Evolutionary conservation across 1,284 basidiomycete genomes (phyloP).

Genomic region (Tremellales sp.): DNA sequence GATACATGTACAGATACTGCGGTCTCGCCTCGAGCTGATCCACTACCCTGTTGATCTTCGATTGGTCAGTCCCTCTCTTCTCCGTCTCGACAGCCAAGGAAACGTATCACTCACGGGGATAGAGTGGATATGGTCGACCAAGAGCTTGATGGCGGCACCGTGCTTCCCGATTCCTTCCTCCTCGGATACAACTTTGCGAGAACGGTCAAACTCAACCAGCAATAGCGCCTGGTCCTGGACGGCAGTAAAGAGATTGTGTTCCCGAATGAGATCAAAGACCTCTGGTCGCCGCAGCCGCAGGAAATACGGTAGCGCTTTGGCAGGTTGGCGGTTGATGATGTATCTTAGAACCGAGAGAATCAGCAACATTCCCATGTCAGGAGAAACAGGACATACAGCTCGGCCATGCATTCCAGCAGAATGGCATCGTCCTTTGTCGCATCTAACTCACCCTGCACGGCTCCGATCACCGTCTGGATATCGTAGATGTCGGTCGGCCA

Average conservation of each 20-base stretch:
- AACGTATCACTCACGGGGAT: constrained; percentile 88
- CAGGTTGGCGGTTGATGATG: constrained; percentile 81
- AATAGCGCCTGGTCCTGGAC: constrained; percentile 89
- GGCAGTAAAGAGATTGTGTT: constrained; percentile 91
- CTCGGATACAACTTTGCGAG: constrained; percentile 60
- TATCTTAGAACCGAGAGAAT: constrained; percentile 59
- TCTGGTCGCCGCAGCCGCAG: constrained; percentile 78
- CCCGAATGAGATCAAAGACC: constrained; percentile 91
- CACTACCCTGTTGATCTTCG: constrained; percentile 78
- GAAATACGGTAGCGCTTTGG: constrained; percentile 87
- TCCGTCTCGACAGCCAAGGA: not conserved
- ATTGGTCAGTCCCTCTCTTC: constrained; percentile 3
- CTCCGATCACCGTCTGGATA: constrained; percentile 76
- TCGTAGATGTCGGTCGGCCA: constrained; percentile 95
- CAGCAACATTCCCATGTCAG: not conserved
- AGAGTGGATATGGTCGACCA: constrained; percentile 93
- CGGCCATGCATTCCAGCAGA: constrained; percentile 88
- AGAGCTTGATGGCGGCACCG: constrained; percentile 70
- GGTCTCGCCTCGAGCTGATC: constrained; percentile 74
- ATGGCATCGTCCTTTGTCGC: constrained; percentile 58
- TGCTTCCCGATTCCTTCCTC: constrained; percentile 40
- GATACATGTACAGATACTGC: constrained; percentile 85
- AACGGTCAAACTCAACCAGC: constrained; percentile 91
- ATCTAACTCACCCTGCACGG: constrained; percentile 77
- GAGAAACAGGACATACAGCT: constrained; percentile 60